phyloP scores from a whole-genome alignment of 139 green algal species.

The Micractinium sp. region DNA sequence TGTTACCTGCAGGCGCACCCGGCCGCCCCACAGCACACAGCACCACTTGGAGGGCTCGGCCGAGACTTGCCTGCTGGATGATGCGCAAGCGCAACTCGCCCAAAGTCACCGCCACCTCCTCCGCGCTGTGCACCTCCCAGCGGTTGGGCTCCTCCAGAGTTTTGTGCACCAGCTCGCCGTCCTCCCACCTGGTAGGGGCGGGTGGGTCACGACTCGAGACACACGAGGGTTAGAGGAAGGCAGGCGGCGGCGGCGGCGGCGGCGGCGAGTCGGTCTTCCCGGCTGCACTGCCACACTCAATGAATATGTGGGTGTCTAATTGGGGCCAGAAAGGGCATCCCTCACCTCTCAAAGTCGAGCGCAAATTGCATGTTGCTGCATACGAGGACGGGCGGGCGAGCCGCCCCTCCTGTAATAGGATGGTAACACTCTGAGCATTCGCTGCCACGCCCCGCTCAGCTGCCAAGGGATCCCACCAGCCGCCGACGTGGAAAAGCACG shows the following conservation, averaged over 20 bases:
- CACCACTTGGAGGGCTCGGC: no score
- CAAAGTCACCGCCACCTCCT: conserved; percentile 45
- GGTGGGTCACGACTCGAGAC: background rate
- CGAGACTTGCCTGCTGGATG: conserved; percentile 1
- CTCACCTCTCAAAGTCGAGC: conserved; percentile 19
- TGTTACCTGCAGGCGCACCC: no score
- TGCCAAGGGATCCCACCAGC: no score
- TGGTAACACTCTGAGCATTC: no score
- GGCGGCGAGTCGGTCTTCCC: background rate
- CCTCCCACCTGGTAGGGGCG: conserved; percentile 45
- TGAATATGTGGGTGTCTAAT: no score
- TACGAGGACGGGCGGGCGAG: no score
- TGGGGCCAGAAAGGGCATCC: background rate
- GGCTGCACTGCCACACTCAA: background rate
- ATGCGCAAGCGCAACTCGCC: conserved; percentile 18
- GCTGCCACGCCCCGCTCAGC: no score
- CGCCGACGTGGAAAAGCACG: no score
- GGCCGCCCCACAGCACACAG: no score
- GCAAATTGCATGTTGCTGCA: background rate
- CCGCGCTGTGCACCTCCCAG: conserved; percentile 58
- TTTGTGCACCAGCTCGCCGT: conserved; percentile 42
- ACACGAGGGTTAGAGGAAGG: background rate
- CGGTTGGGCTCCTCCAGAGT: conserved; percentile 31
- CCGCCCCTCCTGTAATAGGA: no score
- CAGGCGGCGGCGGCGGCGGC: background rate